A percentile compares a stretch with the other conserved stretches of the same genome.
These are phyloP conservation scores for Cadophora sp. DNA, from an alignment of 2,329 filamentous ascomycete species.

Conservation along the genomic window DNA sequence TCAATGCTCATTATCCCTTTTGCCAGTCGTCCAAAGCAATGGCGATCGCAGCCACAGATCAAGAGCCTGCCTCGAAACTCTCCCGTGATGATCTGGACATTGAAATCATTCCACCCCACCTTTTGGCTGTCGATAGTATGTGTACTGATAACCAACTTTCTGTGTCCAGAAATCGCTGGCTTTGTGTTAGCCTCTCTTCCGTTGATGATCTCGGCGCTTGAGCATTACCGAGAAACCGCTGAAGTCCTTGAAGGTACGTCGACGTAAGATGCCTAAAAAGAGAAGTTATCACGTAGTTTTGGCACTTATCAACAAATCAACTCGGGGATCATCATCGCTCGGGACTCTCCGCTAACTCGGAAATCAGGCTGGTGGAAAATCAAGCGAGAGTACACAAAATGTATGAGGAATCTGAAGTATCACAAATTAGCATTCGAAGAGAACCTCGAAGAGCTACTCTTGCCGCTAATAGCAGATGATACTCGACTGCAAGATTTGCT, in stretches of 20 bases:
- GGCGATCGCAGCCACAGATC: not conserved
- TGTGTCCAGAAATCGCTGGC: too few relatives aligned
- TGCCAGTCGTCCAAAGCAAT: not conserved
- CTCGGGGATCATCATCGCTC: too few relatives aligned
- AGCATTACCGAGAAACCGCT: too few relatives aligned
- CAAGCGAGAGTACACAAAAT: slow-evolving; percentile 29
- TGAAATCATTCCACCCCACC: too few relatives aligned
- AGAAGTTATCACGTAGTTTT: too few relatives aligned
- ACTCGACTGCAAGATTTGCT: slow-evolving; percentile 19
- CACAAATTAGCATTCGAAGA: slow-evolving; percentile 27
- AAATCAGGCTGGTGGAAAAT: slow-evolving; percentile 29
- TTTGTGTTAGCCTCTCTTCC: too few relatives aligned
- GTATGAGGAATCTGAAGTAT: slow-evolving; percentile 27
- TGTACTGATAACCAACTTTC: slow-evolving; percentile 12
- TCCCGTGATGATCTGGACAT: not conserved
- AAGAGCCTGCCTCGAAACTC: not conserved
- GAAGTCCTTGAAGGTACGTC: too few relatives aligned
- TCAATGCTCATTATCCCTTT: not conserved
- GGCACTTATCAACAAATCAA: too few relatives aligned
- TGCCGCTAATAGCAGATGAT: slow-evolving; percentile 31
- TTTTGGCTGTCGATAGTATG: not conserved
- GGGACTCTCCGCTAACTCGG: not conserved
- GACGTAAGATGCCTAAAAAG: too few relatives aligned
- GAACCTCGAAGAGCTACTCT: slow-evolving; percentile 27
- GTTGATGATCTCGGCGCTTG: too few relatives aligned